Evolutionary conservation across 108 stramenopile genomes (phyloP).

Genomic region (Schizochytrium sp.): DNA sequence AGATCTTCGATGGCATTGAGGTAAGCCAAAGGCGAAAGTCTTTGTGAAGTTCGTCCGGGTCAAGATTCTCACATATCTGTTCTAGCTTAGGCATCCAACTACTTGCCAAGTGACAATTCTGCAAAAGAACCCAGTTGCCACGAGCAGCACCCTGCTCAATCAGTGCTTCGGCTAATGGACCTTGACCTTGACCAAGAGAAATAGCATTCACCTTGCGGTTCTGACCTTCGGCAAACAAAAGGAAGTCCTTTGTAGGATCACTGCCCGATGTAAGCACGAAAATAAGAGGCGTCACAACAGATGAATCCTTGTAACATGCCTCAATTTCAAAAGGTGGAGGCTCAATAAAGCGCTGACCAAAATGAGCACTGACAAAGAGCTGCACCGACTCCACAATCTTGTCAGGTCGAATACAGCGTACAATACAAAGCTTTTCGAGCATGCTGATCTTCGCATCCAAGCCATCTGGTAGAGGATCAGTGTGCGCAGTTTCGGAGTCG

Average conservation of each 20-base stretch:
- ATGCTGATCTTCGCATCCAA: slow-evolving; percentile 64
- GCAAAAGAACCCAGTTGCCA: slow-evolving; percentile 78
- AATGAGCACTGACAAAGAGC: slow-evolving; percentile 71
- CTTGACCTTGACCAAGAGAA: slow-evolving; percentile 80
- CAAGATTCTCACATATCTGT: slow-evolving; percentile 76
- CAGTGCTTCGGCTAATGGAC: slow-evolving; percentile 70
- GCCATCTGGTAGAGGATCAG: slow-evolving; percentile 68
- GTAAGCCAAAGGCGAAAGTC: slow-evolving; percentile 81
- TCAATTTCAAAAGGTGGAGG: slow-evolving; percentile 78
- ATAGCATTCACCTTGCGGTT: slow-evolving; percentile 72
- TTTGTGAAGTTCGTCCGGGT: slow-evolving; percentile 70
- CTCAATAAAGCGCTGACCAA: slow-evolving; percentile 74
- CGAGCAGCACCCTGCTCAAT: slow-evolving; percentile 72
- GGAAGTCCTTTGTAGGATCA: slow-evolving; percentile 79
- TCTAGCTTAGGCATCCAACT: slow-evolving; percentile 81
- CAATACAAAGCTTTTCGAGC: slow-evolving; percentile 72
- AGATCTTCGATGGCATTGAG: slow-evolving; percentile 75
- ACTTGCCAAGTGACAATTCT: slow-evolving; percentile 75
- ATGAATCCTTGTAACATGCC: slow-evolving; percentile 74
- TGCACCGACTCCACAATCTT: slow-evolving; percentile 77
- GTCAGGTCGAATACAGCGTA: slow-evolving; percentile 76
- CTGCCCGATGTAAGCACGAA: slow-evolving; percentile 79
- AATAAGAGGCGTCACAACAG: slow-evolving; percentile 75
- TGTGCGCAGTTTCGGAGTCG: slow-evolving; percentile 72
- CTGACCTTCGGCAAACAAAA: slow-evolving; percentile 71